These are phyloP conservation scores for Halocafeteria seosinensis DNA, from an alignment of 108 stramenopile species.

Conservation along the genomic window DNA sequence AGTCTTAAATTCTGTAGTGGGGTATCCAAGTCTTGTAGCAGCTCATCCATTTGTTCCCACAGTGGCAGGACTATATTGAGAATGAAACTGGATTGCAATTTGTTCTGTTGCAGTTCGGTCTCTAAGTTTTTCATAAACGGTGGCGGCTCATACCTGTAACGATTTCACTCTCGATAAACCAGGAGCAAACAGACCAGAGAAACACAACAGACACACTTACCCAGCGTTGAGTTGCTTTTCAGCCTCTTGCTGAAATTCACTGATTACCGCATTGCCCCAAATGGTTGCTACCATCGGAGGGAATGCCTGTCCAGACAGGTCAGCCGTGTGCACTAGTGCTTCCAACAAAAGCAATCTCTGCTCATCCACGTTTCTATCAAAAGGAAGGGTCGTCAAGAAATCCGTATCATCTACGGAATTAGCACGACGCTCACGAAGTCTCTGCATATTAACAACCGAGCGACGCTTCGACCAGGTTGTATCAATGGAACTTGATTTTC, in stretches of 20 bases:
- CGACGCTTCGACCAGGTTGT: too few species aligned
- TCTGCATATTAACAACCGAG: too few species aligned
- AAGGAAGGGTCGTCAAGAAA: too few species aligned
- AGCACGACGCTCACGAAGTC: too few species aligned
- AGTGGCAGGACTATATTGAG: constrained; percentile 34
- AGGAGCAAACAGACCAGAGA: too few species aligned
- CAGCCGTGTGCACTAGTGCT: constrained; percentile 26
- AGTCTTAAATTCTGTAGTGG: not conserved
- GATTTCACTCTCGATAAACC: too few species aligned
- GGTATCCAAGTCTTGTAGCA: constrained; percentile 20
- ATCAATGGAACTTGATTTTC: too few species aligned
- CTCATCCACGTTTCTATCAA: constrained; percentile 1
- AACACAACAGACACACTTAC: too few species aligned
- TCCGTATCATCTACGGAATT: too few species aligned
- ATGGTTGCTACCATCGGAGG: constrained; percentile 28
- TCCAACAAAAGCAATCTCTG: constrained; percentile 19
- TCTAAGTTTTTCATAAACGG: constrained; percentile 36
- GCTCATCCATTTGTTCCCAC: constrained; percentile 9
- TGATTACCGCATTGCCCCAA: constrained; percentile 29
- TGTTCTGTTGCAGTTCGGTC: constrained; percentile 18
- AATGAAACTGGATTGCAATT: constrained; percentile 38
- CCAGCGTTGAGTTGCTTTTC: constrained; percentile 20
- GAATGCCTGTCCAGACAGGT: constrained; percentile 27
- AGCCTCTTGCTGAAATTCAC: constrained; percentile 30
- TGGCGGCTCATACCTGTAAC: constrained; percentile 22